Percentiles rank a stretch among this genome's conserved stretches.
Evolutionary conservation across 768 basidiomycete genomes (phyloP).

Genomic region (Coprinopsis sp.): DNA sequence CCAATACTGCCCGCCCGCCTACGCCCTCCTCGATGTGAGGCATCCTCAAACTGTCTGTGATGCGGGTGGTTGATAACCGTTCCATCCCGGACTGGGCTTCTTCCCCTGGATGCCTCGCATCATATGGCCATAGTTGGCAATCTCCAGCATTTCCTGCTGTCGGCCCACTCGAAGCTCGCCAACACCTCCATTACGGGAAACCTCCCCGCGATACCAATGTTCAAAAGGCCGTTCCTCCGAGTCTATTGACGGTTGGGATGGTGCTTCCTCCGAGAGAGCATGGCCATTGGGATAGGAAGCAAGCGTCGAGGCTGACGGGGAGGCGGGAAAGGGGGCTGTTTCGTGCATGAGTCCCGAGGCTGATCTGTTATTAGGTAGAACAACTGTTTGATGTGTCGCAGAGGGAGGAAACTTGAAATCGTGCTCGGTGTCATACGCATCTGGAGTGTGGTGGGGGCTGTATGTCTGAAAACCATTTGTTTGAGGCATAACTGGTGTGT

Average conservation of each 20-base stretch:
- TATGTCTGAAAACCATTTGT: constrained; percentile 13
- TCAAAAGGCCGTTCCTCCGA: constrained; percentile 83
- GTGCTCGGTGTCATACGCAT: not conserved
- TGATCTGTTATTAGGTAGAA: constrained; percentile 4
- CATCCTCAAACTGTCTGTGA: not conserved
- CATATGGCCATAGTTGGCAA: constrained; percentile 77
- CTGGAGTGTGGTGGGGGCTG: not conserved
- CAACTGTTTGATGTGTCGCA: constrained; percentile 2
- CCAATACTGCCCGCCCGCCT: constrained; percentile 66
- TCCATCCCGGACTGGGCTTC: constrained; percentile 20
- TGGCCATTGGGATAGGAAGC: constrained; percentile 18
- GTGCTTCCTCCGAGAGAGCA: constrained; percentile 29
- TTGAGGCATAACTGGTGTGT: constrained; percentile 13
- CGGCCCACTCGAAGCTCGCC: constrained; percentile 74
- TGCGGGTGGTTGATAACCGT: constrained; percentile 16
- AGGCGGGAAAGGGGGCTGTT: constrained; percentile 56
- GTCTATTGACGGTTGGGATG: constrained; percentile 59
- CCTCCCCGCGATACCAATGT: constrained; percentile 88
- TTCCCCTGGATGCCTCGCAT: constrained; percentile 29
- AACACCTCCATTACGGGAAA: constrained; percentile 84
- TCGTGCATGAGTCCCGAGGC: constrained; percentile 56
- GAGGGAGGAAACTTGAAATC: constrained; percentile 7
- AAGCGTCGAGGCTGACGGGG: constrained; percentile 37
- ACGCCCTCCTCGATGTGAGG: constrained; percentile 26
- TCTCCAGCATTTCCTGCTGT: constrained; percentile 81